Evolutionary conservation across 495 filamentous ascomycete genomes (phyloP).

Genomic region (Hyaloscypha finlandica): DNA sequence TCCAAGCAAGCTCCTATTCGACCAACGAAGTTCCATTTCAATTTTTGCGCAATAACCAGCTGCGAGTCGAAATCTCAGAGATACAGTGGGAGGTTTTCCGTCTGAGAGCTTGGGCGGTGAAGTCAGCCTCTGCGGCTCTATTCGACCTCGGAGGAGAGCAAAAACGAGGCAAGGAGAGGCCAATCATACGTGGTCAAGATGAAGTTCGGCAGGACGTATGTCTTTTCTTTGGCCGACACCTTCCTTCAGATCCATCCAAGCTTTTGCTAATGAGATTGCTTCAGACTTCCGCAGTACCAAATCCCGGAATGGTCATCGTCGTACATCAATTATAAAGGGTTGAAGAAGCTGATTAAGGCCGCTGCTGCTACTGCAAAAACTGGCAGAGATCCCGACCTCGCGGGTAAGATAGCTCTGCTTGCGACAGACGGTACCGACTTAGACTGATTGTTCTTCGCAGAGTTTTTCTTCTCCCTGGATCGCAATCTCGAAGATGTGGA

Average conservation of each 20-base stretch:
- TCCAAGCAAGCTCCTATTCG: conserved; percentile 21
- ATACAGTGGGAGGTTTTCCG: neutral
- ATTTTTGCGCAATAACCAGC: conserved; percentile 17
- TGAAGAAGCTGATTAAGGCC: conserved; percentile 93
- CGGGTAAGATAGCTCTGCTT: conserved; percentile 43
- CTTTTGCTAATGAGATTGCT: neutral
- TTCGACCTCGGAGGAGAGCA: neutral
- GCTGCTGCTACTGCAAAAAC: conserved; percentile 57
- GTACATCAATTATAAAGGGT: conserved; percentile 94
- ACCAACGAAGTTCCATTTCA: conserved; percentile 25
- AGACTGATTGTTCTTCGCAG: conserved; percentile 44
- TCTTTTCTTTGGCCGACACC: neutral
- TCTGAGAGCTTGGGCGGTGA: neutral
- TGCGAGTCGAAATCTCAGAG: neutral
- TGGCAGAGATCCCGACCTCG: conserved; percentile 77
- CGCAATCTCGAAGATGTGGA: conserved; percentile 96
- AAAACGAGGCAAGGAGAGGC: neutral
- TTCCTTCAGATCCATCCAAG: neutral
- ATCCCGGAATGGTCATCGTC: conserved; percentile 92
- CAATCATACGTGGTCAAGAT: conserved; percentile 42
- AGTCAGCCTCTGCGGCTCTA: neutral
- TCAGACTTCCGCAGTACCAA: conserved; percentile 83
- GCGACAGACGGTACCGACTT: neutral
- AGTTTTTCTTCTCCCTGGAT: conserved; percentile 92
- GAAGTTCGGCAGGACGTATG: conserved; percentile 67